Evolutionary conservation across 148 eudicot genomes (phyloP).

Genomic region (Persicaria tinctoria): DNA sequence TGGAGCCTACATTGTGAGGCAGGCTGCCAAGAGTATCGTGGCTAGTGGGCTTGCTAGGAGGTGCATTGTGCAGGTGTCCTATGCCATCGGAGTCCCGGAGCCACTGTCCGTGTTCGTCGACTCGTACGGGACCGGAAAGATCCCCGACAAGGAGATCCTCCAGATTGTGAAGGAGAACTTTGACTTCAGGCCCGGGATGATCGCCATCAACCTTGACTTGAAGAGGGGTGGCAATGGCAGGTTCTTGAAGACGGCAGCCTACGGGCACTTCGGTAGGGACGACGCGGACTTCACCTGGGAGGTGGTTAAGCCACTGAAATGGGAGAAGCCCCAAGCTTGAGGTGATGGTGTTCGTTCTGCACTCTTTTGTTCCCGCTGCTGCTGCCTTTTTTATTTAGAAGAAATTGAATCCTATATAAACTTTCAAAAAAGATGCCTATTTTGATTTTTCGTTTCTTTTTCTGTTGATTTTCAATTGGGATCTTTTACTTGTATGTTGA

Average conservation of each 20-base stretch:
- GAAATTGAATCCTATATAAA: too few species aligned
- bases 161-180: constrained; percentile 21
- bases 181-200: constrained; percentile 14
- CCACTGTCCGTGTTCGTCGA: constrained; percentile 31
- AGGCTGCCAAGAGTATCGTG: too few species aligned
- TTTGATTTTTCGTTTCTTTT: too few species aligned
- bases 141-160: constrained; percentile 19
- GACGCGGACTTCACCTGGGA: constrained; percentile 14
- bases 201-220: constrained; percentile 5
- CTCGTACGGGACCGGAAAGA: constrained; percentile 26
- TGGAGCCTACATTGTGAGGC: too few species aligned
- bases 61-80: constrained; percentile 28
- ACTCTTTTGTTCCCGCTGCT: too few species aligned
- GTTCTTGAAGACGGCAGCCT: constrained; percentile 29
- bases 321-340: constrained; percentile 10
- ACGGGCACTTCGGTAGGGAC: constrained; percentile 20
- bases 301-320: constrained; percentile 15
- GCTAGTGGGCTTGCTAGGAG: constrained; percentile 25
- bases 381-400: too few species aligned
- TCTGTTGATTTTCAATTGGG: too few species aligned
- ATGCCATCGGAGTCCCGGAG: constrained; percentile 30
- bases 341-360: not conserved
- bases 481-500: too few species aligned
- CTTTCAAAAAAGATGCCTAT: too few species aligned
- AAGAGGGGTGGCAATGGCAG: constrained; percentile 17